Evolutionary conservation across 1,284 basidiomycete genomes (phyloP).

Genomic region (Trametes polyzona): DNA sequence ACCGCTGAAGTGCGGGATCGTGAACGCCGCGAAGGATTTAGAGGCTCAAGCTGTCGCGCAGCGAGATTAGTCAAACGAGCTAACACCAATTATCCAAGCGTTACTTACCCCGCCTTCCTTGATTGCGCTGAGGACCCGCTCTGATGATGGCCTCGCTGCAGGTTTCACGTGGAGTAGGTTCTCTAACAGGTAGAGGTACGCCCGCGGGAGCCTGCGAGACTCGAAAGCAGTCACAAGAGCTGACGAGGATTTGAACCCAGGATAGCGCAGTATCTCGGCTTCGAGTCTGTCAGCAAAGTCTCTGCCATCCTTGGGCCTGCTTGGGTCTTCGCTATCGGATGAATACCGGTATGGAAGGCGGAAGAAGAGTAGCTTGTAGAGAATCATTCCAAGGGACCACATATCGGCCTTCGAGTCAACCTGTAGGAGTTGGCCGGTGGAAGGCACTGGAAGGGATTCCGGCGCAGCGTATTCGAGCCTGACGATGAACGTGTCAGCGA

Average conservation of each 20-base stretch:
- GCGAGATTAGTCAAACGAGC: not conserved
- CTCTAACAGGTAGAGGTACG: constrained; percentile 74
- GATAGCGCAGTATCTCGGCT: constrained; percentile 74
- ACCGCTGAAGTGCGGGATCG: not conserved
- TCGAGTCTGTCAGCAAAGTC: constrained; percentile 71
- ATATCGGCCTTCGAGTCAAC: constrained; percentile 89
- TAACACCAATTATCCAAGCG: no score
- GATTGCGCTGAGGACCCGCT: constrained; percentile 68
- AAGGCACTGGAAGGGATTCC: constrained; percentile 77
- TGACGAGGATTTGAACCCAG: constrained; percentile 70
- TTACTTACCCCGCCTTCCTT: constrained; percentile 64
- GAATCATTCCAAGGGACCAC: constrained; percentile 90
- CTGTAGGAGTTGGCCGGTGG: constrained; percentile 68
- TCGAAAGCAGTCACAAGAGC: constrained; percentile 59
- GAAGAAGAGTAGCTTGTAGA: constrained; percentile 92
- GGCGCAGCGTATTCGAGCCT: constrained; percentile 85
- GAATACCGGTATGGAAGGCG: constrained; percentile 78
- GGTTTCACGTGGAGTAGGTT: constrained; percentile 68
- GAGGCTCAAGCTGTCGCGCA: not conserved
- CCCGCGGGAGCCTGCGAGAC: constrained; percentile 67
- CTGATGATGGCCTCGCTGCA: constrained; percentile 66
- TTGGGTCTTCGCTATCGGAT: constrained; percentile 51
- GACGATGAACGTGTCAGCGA: constrained; percentile 1
- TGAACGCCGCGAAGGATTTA: not conserved
- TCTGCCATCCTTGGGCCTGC: constrained; percentile 48